Percentiles rank a stretch among this genome's conserved stretches.
Conservation (phyloP, 2,329 filamentous ascomycete genomes). For the Ampelomyces quisqualis region DNA sequence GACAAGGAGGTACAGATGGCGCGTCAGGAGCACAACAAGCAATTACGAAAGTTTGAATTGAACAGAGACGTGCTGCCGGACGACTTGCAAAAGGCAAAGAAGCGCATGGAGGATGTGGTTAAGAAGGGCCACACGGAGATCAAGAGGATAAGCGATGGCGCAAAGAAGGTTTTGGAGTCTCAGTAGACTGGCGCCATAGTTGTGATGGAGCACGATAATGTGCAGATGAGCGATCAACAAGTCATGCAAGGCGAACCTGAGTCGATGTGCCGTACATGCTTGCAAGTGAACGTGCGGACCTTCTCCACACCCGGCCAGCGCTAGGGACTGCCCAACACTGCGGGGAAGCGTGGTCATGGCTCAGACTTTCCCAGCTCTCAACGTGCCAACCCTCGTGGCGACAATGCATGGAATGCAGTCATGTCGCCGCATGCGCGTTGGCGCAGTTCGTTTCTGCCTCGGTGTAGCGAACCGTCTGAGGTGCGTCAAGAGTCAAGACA, state of each 20-base stretch:
- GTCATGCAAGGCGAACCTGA: background rate
- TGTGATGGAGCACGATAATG: no score
- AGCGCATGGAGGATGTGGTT: conserved; percentile 54
- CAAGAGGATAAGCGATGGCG: conserved; percentile 52
- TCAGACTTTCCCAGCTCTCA: background rate
- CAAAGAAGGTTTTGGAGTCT: conserved; percentile 50
- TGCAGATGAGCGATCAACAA: background rate
- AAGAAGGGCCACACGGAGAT: conserved; percentile 52
- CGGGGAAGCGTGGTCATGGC: conserved; percentile 1
- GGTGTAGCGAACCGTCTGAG: background rate
- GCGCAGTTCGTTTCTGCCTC: conserved; percentile 1
- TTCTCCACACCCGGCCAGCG: background rate
- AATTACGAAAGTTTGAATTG: conserved; percentile 47
- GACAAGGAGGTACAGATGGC: conserved; percentile 47
- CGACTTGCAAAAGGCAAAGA: conserved; percentile 52
- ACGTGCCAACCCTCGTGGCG: background rate
- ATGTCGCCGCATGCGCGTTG: background rate
- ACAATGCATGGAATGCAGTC: no score
- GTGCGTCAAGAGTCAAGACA: background rate
- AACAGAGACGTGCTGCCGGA: conserved; percentile 49
- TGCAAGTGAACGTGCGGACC: background rate
- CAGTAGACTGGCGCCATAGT: no score
- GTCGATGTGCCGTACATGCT: background rate
- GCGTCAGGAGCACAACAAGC: conserved; percentile 52
- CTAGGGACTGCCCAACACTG: background rate